Base-by-base conservation (phyloP, 108 stramenopile genomes). In the Stephanodiscus minutulus region DNA sequence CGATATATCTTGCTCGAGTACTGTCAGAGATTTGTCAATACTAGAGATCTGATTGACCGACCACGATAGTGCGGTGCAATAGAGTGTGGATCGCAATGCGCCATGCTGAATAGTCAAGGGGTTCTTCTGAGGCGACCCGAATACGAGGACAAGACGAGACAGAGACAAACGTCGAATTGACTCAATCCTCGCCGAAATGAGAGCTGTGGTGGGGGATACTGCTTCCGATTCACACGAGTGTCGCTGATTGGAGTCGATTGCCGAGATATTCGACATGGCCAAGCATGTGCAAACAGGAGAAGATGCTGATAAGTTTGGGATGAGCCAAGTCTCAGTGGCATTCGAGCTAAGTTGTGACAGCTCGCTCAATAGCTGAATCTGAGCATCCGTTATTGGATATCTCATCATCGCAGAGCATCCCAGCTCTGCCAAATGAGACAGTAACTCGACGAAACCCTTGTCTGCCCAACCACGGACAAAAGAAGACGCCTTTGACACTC, bases 1-100 rank as follows among this genome's bases (percentile, higher is more conserved):
- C 8, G 52, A 46, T 33, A 81, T 37, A 61, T 66, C 33, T 43
- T 81, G 31, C 36, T 81, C 80, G 11, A 81, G 69, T 31, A 70
- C 50, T 21, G 80, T 81, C 12, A 43, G 33, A 39, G 39, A n/a
- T 36, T 37, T 37, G 39, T 70, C 59, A 20, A 35, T 22, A 36
- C 44, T 44, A 17, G 80, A 74, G 18, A 68, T 8, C 46, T 74
- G 80, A 61, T 81, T 49, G 4, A 70, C 31, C 11, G 73, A 60
- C 80, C 80, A 81, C 24, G 68, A 63, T 8, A 81, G 64, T 27
- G 80, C 80, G 37, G 73, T 74, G 33, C 60, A 74, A 25, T 64
- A 74, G 12, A 81, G 64, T 37, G 56, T 50, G 10, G 47, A 67
- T 21, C 79, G 67, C 57, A 81, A 20, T 55, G 72, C 79, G 31